A percentile compares a stretch with the other conserved stretches of the same genome.
Conservation (phyloP, 768 basidiomycete species). For the Terana coerulea region DNA sequence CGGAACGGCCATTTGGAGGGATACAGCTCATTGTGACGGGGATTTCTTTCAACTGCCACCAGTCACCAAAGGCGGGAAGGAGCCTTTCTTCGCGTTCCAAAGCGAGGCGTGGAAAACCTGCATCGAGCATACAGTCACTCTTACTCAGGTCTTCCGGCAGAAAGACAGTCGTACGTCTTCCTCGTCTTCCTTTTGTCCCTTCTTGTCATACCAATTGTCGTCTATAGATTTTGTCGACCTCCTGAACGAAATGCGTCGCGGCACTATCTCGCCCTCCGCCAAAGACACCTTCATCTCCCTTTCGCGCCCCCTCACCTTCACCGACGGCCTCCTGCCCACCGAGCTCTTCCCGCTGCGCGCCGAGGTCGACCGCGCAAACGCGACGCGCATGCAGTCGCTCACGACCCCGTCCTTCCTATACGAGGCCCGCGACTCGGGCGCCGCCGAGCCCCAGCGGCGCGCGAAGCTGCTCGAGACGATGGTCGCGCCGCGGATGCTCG, state of each 20-base stretch:
- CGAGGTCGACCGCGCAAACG: conserved; percentile 68
- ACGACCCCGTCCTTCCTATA: conserved; percentile 40
- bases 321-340: conserved; percentile 39
- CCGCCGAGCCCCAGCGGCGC: conserved; percentile 36
- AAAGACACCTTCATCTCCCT: conserved; percentile 47
- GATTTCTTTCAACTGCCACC: conserved; percentile 69
- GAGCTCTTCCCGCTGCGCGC: conserved; percentile 62
- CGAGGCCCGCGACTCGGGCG: conserved; percentile 49
- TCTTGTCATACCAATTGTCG: neutral
- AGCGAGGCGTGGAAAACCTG: conserved; percentile 55
- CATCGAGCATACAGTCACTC: conserved; percentile 54
- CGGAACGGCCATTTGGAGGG: conserved; percentile 55
- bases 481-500: conserved; percentile 52
- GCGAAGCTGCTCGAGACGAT: conserved; percentile 56
- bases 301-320: conserved; percentile 30
- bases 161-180: conserved; percentile 56
- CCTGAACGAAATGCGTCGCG: conserved; percentile 73
- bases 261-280: conserved; percentile 44
- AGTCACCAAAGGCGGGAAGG: conserved; percentile 39
- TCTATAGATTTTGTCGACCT: conserved; percentile 60
- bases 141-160: conserved; percentile 74
- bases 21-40: conserved; percentile 32
- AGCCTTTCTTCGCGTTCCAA: conserved; percentile 63
- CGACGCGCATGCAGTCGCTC: conserved; percentile 46
- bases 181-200: neutral